Evolutionary conservation across 345 rosid species (phyloP), one percentile per base, ranked within the genome.

Genomic region (Barbarea vulgaris): DNA sequence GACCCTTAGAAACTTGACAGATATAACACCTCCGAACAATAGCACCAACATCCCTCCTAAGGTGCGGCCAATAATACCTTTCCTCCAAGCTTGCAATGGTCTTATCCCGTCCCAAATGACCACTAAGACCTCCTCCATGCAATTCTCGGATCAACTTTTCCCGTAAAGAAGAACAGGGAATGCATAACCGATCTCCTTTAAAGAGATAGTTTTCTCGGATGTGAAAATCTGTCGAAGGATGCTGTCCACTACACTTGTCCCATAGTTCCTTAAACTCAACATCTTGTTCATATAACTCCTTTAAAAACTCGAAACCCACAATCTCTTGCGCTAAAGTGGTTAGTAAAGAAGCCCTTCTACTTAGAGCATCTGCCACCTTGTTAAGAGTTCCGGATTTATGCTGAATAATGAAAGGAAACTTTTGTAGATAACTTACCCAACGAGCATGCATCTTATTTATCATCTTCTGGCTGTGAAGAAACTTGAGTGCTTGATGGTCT

Each of bases 71-170:
- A 28, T 15, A 76, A 25, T 47, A 69, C 6, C 57, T 64, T 1
- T 48, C 64, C 4, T 58, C 51, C 33, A 77, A 6, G 22, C 30
- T 41, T 11, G 37, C 76, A 13, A 47, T 34, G 4, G 75, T 72
- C 25, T 70, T 77, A 2, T 52, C 33, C 4, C 56, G 21, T 0
- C 44, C 81, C 24, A 77, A 33, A 63, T 70, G 61, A 0, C 72
- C 72, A 27, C 47, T 59, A 19, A 57, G 64, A 7, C 70, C 79
- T 0, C 69, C 79, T 2, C 17, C 41, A 63, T 77, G 55, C 6
- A 74, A 18, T 17, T 77, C 81, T 0, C 9, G 53, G 11, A 64
- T 18, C 5, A 72, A 3, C 27, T 47, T 54, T 4, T 64, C 68
- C 31, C 36, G 3, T 4, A 55, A 8, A 3, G 63, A 72, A 9